Conservation (phyloP, 441 rosid genomes). For the Pelargonium fulgidum region DNA sequence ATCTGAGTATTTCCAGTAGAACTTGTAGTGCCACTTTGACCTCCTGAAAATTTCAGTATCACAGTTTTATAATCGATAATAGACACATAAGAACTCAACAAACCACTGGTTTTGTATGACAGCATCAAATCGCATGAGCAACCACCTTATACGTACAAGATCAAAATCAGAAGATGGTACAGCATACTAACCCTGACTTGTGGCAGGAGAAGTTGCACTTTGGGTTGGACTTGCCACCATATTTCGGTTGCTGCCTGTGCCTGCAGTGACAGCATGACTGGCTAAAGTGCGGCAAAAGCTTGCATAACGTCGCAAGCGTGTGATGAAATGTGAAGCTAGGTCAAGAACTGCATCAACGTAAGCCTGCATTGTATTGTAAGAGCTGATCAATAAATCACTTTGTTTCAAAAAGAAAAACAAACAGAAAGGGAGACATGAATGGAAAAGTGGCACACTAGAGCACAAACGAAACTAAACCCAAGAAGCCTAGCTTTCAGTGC, state of each 20-base stretch:
- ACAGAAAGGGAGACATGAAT: not conserved
- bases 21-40: slow-evolving; percentile 73
- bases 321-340: slow-evolving; percentile 97
- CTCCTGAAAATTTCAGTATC: slow-evolving; percentile 41
- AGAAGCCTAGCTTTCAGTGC: too few relatives aligned
- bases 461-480: not conserved
- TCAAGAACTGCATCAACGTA: slow-evolving; percentile 99
- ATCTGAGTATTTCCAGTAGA: slow-evolving; percentile 88
- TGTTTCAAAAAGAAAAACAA: not conserved
- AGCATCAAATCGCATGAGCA: not conserved
- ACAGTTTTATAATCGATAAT: slow-evolving; percentile 7
- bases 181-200: slow-evolving; percentile 66
- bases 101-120: not conserved
- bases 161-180: not conserved
- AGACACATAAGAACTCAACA: not conserved
- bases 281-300: slow-evolving; percentile 99
- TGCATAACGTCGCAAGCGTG: slow-evolving; percentile 94
- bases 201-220: slow-evolving; percentile 59
- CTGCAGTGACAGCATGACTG: slow-evolving; percentile 90
- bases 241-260: slow-evolving; percentile 83
- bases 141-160: not conserved
- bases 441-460: not conserved
- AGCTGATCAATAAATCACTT: not conserved
- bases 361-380: slow-evolving; percentile 48
- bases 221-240: slow-evolving; percentile 84